Evolutionary conservation across 176 grass and related monocot species (phyloP), one percentile per base, ranked within the genome.

Genomic region (Bothriochloa decipiens): DNA sequence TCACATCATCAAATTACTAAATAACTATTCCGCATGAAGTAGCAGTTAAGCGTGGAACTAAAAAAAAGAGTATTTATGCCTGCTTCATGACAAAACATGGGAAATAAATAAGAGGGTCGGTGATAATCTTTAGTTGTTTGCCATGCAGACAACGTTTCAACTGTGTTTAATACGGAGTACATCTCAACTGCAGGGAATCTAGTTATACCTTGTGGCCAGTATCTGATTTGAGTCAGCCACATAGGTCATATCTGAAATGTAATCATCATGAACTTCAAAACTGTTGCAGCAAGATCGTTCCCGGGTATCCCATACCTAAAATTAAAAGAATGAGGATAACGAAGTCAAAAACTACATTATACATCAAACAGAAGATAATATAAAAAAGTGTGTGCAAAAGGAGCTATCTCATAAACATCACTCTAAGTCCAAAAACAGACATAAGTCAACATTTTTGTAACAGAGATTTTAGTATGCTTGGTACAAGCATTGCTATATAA

Each of bases 221-320:
- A 99, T 94, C 90, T 99, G 91, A 87, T 87, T 94, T 75, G 89
- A 86, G 58, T 81, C 86, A 87, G 91, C 53, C 69, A 91, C 74
- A 81, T 87, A 99, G 58, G 83, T 89, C 80, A 96, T 86, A 83
- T 96, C 96, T 45, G 93, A 94, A 70, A 99, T 88, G 86, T 96
- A 99, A 90, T 99, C 93, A 92, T 99, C 91, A 91, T 99, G 93
- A 58, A 82, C 82, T 62, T 92, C 83, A 82, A 99, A 99, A 61
- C 89, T 82, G 84, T 99, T 96, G 68, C 93, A 94, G 84, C 96
- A 99, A 87, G 87, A 57, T 33, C 43, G 87, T 43, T 94, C 83
- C 75, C 91, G 72, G 40, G 96, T 96, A 88, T 99, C 93, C 93
- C 96, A 99, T 28, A 96, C 93, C 96, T 99, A 82, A 60, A 71